A percentile compares a stretch with the other conserved stretches of the same genome.
Conservation (phyloP, 1,284 basidiomycete genomes). For the Stereum hirsutum region DNA sequence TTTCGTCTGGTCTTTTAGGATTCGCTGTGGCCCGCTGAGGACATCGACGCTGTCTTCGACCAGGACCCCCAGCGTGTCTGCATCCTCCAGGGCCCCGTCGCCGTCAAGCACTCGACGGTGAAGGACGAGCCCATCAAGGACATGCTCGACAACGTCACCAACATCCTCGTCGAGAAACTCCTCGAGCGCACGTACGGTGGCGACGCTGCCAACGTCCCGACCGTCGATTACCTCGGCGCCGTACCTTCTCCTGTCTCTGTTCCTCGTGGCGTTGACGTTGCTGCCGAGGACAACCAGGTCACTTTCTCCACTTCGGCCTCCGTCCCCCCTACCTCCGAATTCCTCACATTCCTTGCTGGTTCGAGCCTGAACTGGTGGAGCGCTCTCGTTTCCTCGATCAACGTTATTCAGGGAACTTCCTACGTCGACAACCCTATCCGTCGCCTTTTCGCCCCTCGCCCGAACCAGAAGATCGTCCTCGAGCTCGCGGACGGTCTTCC, state of each 20-base stretch:
- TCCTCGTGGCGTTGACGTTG: slow-evolving; percentile 38
- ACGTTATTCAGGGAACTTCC: slow-evolving; percentile 75
- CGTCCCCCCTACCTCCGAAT: slow-evolving; percentile 57
- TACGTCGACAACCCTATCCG: slow-evolving; percentile 89
- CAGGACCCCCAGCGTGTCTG: slow-evolving; percentile 97
- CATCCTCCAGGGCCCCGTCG: slow-evolving; percentile 95
- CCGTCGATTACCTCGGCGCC: slow-evolving; percentile 79
- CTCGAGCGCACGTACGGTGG: slow-evolving; percentile 78
- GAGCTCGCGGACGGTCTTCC: slow-evolving; percentile 36
- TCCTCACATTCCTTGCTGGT: slow-evolving; percentile 85
- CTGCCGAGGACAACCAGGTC: slow-evolving; percentile 34
- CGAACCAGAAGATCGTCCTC: slow-evolving; percentile 70
- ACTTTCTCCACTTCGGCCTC: slow-evolving; percentile 48
- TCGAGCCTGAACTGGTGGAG: slow-evolving; percentile 78
- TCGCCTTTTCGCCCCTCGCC: slow-evolving; percentile 79
- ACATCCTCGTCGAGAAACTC: slow-evolving; percentile 70
- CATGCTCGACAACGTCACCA: slow-evolving; percentile 83
- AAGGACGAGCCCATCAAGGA: slow-evolving; percentile 95
- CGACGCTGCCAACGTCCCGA: slow-evolving; percentile 74
- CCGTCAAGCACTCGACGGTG: slow-evolving; percentile 78
- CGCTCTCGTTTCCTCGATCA: slow-evolving; percentile 77
- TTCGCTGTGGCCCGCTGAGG: slow-evolving; percentile 96
- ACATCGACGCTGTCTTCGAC: slow-evolving; percentile 97
- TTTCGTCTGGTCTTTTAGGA: slow-evolving; percentile 43
- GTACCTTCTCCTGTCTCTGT: slow-evolving; percentile 27